Base-by-base conservation (phyloP, 306 rosid species). In the Medicago truncatula region DNA sequence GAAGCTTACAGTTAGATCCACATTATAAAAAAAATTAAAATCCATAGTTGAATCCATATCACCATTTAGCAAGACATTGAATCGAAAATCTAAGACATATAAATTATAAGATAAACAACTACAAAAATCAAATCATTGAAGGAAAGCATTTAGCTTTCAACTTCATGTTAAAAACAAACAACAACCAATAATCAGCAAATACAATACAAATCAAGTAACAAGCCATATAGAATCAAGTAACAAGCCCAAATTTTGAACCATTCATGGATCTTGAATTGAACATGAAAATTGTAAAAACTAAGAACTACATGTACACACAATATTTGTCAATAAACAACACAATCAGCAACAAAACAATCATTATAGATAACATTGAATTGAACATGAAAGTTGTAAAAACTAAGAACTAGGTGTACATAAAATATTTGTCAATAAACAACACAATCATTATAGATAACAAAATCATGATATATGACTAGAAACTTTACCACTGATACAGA, bases 401-500 rank as follows among this genome's bases (percentile, higher is more conserved):
- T 43, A 43, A 43, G 11, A 10, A 20, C 20, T 8, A 41, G 18
- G 72, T 43, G 69, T 36, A 72, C 23, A 18, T 15, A 43, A n/a
- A n/a, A n/a, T 23, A 7, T 77, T n/a, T 28, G 75, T 31, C 13
- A 43, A 77, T 4, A 40, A 54, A 10, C 12, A 40, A 40, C 0
- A 40, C 12, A 40, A 69, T 4, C 0, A 63, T n/a, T 1, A 70
- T 0, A 34, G 12, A 23, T n/a, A 8, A 57, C 31, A 39, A 74
- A 52, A 53, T 13, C 8, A 15, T 40, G 4, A 61, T 7, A 7
- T 16, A 61, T 11, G 21, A 49, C 4, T 9, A 5, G 41, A 71
- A 38, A n/a, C 16, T 52, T 18, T 80, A 91, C 98, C 96, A 8
- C 97, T 88, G 69, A 89, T 58, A 5, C 90, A 83, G 54, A 93